Evolutionary conservation across 2,329 filamentous ascomycete genomes (phyloP).

Genomic region (Colletotrichum ledebouriae): DNA sequence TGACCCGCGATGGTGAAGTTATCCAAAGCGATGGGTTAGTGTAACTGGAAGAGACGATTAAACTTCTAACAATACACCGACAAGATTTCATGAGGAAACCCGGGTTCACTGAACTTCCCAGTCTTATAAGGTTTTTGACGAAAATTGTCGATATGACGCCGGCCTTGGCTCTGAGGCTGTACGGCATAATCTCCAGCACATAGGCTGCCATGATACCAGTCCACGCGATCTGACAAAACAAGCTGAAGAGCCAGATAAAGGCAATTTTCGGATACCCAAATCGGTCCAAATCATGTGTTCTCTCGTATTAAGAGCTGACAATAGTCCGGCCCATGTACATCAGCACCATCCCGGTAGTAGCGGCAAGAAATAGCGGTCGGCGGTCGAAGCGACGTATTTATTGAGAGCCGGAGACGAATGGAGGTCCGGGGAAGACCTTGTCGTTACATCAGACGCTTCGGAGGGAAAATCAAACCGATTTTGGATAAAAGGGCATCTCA

Average conservation of each 20-base stretch:
- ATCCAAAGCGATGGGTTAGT: neutral
- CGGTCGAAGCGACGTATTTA: neutral
- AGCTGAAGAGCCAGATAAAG: neutral
- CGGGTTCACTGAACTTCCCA: no score
- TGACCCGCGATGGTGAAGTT: neutral
- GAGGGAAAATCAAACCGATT: neutral
- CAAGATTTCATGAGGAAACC: no score
- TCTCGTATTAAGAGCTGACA: neutral
- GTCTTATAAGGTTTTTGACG: no score
- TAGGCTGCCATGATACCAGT: no score
- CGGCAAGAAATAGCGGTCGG: conserved; percentile 9
- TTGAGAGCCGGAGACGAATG: conserved; percentile 43
- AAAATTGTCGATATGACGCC: no score
- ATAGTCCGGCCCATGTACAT: conserved; percentile 21
- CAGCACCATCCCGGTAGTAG: conserved; percentile 4
- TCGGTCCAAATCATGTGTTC: neutral
- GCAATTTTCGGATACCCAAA: neutral
- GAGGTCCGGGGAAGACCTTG: neutral
- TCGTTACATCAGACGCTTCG: neutral
- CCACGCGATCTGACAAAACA: conserved; percentile 6
- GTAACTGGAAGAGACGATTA: no score
- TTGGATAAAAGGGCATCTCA: no score
- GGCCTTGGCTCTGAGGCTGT: no score
- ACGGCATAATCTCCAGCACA: no score
- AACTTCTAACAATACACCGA: no score